Evolutionary conservation across 345 rosid genomes (phyloP), one percentile per base, ranked within the genome.

Genomic region (Moringa oleifera): DNA sequence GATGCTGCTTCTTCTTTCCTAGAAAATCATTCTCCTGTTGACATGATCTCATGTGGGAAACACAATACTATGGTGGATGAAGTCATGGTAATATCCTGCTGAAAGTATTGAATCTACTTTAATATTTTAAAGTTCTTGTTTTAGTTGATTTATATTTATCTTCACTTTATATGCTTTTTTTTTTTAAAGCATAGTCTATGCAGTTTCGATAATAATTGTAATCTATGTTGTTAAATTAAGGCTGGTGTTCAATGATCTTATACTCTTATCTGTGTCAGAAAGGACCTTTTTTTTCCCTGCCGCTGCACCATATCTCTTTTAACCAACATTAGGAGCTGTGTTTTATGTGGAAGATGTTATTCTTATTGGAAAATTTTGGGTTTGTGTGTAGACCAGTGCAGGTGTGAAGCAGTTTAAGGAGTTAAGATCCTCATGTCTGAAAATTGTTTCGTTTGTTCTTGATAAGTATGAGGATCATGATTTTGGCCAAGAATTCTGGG

Each of bases 391-490:
- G 98, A 75, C 75, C 61, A 72, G 70, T 49, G 45, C 81, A 52
- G 59, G 62, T 61, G 25, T 78, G 57, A 83, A 79, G 79, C 91
- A 88, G 71, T 71, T 79, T 56, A 90, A 88, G 82, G 95, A 83
- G 68, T 51, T 90, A 72, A 82, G 99, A 73, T 86, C 97, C 58
- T 70, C 88, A 41, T 85, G 95, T 77, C 77, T 94, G 77, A 86
- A 78, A 76, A 78, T 90, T 68, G 57, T 94, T 64, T 79, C 89
- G 53, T 50, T 68, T 73, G 88, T 83, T 75, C 85, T 90, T 54
- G 82, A 85, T 55, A 85, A 90, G 78, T 86, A 86, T 51, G 95
- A 85, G 69, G 86, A 83, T 65, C 87, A 78, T 81, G 84, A 86
- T 68, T 83, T 85, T 77, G 95, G 84, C 52, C 22, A 68, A 31